Conservation (phyloP, 352 stramenopile species). For the Globisporangium apiculatum region DNA sequence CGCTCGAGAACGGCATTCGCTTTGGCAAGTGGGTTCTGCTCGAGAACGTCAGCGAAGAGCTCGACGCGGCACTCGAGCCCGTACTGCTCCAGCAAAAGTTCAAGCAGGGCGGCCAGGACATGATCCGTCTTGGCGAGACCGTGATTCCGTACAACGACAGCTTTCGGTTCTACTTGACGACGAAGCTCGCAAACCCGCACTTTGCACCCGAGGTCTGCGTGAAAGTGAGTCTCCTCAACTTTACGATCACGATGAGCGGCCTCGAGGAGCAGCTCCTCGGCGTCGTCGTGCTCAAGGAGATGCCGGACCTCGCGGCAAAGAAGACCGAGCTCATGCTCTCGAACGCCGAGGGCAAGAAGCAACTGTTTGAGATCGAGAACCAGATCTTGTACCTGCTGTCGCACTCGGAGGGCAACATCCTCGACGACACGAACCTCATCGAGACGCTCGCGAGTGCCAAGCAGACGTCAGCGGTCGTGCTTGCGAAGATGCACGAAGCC, state of each 20-base stretch:
- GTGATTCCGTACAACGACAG: constrained; percentile 89
- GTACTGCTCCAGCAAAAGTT: constrained; percentile 90
- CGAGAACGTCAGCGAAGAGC: constrained; percentile 86
- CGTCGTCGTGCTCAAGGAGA: constrained; percentile 85
- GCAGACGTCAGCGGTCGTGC: constrained; percentile 71
- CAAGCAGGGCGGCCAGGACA: constrained; percentile 88
- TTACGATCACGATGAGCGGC: constrained; percentile 90
- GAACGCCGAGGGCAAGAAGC: constrained; percentile 83
- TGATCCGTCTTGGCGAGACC: constrained; percentile 90
- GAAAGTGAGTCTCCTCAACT: constrained; percentile 91
- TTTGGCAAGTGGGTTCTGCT: constrained; percentile 90
- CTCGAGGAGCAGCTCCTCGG: constrained; percentile 89
- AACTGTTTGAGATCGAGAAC: constrained; percentile 90
- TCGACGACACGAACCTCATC: constrained; percentile 91
- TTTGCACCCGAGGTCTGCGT: constrained; percentile 89
- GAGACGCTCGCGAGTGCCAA: constrained; percentile 84
- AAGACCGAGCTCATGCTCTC: constrained; percentile 88
- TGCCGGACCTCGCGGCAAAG: constrained; percentile 86
- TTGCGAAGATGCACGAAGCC: constrained; percentile 88
- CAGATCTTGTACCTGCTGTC: constrained; percentile 90
- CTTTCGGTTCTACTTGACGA: constrained; percentile 91
- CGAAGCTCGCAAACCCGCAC: constrained; percentile 90
- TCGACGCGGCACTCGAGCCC: constrained; percentile 88
- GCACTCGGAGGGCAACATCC: constrained; percentile 89
- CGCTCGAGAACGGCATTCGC: constrained; percentile 85